These are phyloP conservation scores for Sugiyamaella americana DNA, from an alignment of 805 yeast genomes.

Conservation along the genomic window DNA sequence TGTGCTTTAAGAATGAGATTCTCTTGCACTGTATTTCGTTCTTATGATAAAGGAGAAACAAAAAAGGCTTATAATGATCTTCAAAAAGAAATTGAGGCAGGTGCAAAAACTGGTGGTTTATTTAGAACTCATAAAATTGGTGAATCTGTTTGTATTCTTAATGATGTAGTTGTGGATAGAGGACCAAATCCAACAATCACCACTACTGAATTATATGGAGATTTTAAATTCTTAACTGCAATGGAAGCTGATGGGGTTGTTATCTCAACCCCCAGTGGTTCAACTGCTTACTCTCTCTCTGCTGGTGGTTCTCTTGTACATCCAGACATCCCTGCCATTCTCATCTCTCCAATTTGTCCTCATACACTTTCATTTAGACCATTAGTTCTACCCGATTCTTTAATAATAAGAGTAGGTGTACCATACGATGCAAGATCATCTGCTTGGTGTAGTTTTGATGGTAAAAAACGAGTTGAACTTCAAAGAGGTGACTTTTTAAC, in stretches of 20 bases:
- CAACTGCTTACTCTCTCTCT: slow-evolving; percentile 84
- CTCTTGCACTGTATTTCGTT: slow-evolving; percentile 43
- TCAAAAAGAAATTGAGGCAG: slow-evolving; percentile 25
- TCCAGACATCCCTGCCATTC: slow-evolving; percentile 84
- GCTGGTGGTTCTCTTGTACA: slow-evolving; percentile 94
- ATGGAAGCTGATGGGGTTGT: slow-evolving; percentile 64
- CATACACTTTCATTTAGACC: slow-evolving; percentile 91
- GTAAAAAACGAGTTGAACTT: slow-evolving; percentile 78
- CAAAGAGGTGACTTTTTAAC: slow-evolving; percentile 79
- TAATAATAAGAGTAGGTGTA: slow-evolving; percentile 72
- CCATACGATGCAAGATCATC: slow-evolving; percentile 78
- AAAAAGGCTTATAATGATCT: slow-evolving; percentile 19
- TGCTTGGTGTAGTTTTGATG: slow-evolving; percentile 97
- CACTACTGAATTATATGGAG: slow-evolving; percentile 45
- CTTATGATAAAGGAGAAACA: slow-evolving; percentile 18
- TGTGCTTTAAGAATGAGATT: slow-evolving; percentile 47
- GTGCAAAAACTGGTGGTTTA: slow-evolving; percentile 15
- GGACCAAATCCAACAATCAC: slow-evolving; percentile 49
- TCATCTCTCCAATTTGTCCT: slow-evolving; percentile 91
- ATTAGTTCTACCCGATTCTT: slow-evolving; percentile 80
- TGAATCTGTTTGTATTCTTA: slow-evolving; percentile 38
- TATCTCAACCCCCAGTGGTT: slow-evolving; percentile 62
- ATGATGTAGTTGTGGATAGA: slow-evolving; percentile 47
- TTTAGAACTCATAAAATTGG: slow-evolving; percentile 28
- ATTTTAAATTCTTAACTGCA: slow-evolving; percentile 46